These are phyloP conservation scores for Aspergillus bombycis DNA, from an alignment of 2,329 filamentous ascomycete species.

Conservation along the genomic window DNA sequence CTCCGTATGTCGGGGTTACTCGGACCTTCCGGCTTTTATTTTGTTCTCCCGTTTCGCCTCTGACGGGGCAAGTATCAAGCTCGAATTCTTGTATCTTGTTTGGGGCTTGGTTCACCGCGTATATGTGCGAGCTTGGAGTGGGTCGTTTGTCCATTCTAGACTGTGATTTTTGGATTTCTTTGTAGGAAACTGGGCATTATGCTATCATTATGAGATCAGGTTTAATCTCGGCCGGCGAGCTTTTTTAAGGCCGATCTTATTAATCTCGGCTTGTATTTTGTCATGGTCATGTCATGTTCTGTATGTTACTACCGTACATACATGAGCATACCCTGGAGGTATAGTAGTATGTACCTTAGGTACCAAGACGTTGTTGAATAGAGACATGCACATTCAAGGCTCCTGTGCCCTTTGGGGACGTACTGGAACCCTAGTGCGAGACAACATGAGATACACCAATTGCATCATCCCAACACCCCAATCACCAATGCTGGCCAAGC, in stretches of 20 bases:
- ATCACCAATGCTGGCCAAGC: not conserved
- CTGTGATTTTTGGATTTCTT: not conserved
- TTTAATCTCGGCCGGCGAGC: not conserved
- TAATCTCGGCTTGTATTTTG: not conserved
- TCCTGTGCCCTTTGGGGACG: no score
- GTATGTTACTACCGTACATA: not conserved
- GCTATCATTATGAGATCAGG: conserved; percentile 10
- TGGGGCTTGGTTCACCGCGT: not conserved
- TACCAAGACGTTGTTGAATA: not conserved
- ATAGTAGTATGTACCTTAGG: no score
- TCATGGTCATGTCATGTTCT: conserved; percentile 1
- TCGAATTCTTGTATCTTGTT: not conserved
- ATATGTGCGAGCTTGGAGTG: not conserved
- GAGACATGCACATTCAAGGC: no score
- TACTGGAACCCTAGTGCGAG: no score
- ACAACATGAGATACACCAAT: not conserved
- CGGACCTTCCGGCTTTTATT: not conserved
- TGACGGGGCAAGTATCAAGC: not conserved
- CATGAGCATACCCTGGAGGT: not conserved
- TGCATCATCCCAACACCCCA: not conserved
- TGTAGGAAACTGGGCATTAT: not conserved
- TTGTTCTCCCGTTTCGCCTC: not conserved
- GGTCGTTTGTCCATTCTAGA: not conserved
- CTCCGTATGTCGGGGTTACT: not conserved
- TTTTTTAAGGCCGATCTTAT: not conserved